Base-by-base conservation (phyloP, 495 filamentous ascomycete species). In the Aspergillus cavernicola region DNA sequence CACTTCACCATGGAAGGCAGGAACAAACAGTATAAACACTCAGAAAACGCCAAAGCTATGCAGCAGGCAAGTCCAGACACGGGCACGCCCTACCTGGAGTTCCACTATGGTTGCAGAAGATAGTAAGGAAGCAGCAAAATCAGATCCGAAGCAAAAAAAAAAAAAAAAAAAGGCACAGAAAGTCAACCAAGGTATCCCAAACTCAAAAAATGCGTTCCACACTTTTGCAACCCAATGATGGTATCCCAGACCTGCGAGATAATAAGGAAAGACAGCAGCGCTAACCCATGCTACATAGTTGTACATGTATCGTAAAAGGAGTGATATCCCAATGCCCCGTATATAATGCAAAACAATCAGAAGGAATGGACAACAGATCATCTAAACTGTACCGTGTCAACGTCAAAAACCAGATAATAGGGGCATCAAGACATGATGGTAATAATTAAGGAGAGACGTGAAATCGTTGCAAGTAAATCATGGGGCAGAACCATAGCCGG, bases 181-280 rank as follows among this genome's bases (percentile, higher is more conserved):
- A 40, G 7, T 40, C 48, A 32, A 41, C 5, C 9, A 50, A 47
- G 53, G 48, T 46, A 55, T 52, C 52, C 43, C 46, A 58, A 51
- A 22, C 44, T n/a, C 31, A 37, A 52, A 28, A n/a, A 37, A 53
- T 24, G 51, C 42, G 23, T 58, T 50, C 20, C 59, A 45, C 56
- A 58, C 56, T 62, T 56, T 41, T 50, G 37, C 54, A 56, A 52
- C 53, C 63, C 53, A 61, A 26, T 56, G 56, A 35, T 52, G 35
- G 35, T 46, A 51, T 46, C 56, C 58, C 53, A 56, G 60, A 63
- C 66, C 70, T 66, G 68, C 69, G 58, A 58, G 63, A 64, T 69
- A 53, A 60, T 58, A 74, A 75, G 70, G 72, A 75, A 71, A 62
- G 72, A 73, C 67, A 63, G 72, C 69, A 70, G 67, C 70, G 69